phyloP scores from a whole-genome alignment of 169 alveolate genomes.

The Toxoplasma gondii region DNA sequence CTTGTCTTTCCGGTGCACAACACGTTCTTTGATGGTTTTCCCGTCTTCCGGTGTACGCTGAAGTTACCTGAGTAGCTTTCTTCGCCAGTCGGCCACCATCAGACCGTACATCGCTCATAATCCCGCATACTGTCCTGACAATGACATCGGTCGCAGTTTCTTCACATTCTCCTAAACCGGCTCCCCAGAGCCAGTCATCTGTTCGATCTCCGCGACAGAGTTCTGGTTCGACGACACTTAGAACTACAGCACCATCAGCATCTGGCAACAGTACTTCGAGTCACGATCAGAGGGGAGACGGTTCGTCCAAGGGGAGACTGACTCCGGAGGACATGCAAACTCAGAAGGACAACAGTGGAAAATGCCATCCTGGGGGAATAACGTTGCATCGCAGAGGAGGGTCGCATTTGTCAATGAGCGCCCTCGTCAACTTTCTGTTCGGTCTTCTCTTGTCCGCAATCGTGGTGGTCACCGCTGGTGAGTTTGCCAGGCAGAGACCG shows the following conservation, averaged over 20 bases:
- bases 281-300: neutral
- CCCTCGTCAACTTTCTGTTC: neutral
- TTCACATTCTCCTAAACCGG: neutral
- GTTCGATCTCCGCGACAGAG: neutral
- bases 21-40: neutral
- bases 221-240: neutral
- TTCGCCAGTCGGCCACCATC: neutral
- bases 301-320: neutral
- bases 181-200: neutral
- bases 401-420: neutral
- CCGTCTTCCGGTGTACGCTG: neutral
- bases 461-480: conserved; percentile 18
- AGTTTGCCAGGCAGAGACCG: neutral
- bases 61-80: neutral
- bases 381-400: neutral
- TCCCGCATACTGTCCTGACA: neutral
- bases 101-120: neutral
- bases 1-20: neutral
- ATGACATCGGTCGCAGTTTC: neutral
- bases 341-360: neutral
- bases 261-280: neutral
- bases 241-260: neutral
- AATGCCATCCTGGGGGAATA: neutral
- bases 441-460: neutral
- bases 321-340: neutral